Base-by-base conservation (phyloP, 208 protist species). In the Novymonas esmeraldas region DNA sequence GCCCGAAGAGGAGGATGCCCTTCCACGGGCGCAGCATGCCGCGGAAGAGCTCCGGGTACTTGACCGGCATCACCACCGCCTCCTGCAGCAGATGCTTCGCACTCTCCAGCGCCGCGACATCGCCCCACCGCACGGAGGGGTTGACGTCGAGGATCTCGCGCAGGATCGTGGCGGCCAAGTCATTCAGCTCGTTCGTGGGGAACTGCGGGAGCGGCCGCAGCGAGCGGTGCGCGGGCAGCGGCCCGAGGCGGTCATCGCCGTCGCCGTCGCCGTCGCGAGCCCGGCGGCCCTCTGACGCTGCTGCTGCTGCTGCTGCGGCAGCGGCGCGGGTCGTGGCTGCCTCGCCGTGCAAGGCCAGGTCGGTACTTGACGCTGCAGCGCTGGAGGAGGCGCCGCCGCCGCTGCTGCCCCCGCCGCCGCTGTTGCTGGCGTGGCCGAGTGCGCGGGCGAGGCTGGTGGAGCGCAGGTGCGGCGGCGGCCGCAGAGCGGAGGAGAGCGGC, bases 1-100 rank as follows among this genome's bases (percentile, higher is more conserved):
- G 98, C 2, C 97, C 97, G 72, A 98, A 98, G 58, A 99, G 85
- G 0, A 99, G 82, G 55, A 99, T 96, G 9, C 97, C 98, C 62
- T 98, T 98, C 95, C 96, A 99, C 18, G 97, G 98, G n/a, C 89
- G 78, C 28, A 96, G 77, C 26, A 98, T 95, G 34, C 96, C 95
- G 29, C 83, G 79, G 64, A 98, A 98, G 11, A 97, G 80, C 64
- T 91, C 78, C 6, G 95, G 95, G 76, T 95, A 95, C 65, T 87
- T 84, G 16, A 95, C 87, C 24, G 95, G 95, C 88, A 97, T 94
- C 44, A 97, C 89, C 33, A 97, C 89, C 2, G 90, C 89, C 80
- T 99, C 97, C 70, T 95, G 86, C 54, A 99, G 84, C 36, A 98
- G 73, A 33, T 89, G 80, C 78, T 99, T 99, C 22, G 94, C 95